phyloP scores from a whole-genome alignment of 768 basidiomycete genomes.

The Pulveroboletus frians region DNA sequence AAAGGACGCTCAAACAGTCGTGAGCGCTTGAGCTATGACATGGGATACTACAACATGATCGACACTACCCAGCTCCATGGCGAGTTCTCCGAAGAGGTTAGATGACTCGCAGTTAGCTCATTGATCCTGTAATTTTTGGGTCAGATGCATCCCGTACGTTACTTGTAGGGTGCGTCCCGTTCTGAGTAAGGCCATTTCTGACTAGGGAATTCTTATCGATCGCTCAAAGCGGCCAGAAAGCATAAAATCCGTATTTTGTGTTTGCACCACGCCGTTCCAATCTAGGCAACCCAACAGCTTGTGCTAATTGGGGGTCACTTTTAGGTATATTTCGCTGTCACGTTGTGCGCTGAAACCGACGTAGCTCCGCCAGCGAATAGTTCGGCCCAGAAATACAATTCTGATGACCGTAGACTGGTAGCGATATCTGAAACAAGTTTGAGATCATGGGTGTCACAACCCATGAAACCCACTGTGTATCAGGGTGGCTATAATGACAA shows the following conservation, averaged over 20 bases:
- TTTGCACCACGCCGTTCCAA: constrained; percentile 45
- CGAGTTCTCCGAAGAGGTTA: constrained; percentile 22
- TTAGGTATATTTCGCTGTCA: constrained; percentile 23
- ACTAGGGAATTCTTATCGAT: constrained; percentile 14
- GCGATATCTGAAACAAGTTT: constrained; percentile 22
- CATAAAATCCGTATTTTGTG: constrained; percentile 28
- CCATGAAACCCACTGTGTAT: constrained; percentile 45
- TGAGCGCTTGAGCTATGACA: no score
- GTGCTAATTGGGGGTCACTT: constrained; percentile 50
- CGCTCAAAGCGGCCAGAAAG: constrained; percentile 4
- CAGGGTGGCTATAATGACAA: constrained; percentile 46
- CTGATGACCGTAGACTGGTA: neutral
- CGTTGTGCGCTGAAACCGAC: neutral
- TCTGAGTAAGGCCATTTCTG: no score
- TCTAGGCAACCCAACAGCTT: constrained; percentile 46
- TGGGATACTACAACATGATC: no score
- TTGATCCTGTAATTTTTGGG: constrained; percentile 9
- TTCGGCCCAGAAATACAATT: constrained; percentile 17
- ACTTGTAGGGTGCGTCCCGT: constrained; percentile 5
- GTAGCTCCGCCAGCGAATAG: constrained; percentile 3
- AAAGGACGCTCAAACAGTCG: constrained; percentile 10
- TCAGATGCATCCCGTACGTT: neutral
- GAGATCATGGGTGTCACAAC: constrained; percentile 42
- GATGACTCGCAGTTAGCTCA: neutral
- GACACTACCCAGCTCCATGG: constrained; percentile 23